Percentiles rank a stretch among this genome's conserved stretches.
These are phyloP conservation scores for Botryotinia calthae DNA, from an alignment of 2,329 filamentous ascomycete genomes.

Conservation along the genomic window DNA sequence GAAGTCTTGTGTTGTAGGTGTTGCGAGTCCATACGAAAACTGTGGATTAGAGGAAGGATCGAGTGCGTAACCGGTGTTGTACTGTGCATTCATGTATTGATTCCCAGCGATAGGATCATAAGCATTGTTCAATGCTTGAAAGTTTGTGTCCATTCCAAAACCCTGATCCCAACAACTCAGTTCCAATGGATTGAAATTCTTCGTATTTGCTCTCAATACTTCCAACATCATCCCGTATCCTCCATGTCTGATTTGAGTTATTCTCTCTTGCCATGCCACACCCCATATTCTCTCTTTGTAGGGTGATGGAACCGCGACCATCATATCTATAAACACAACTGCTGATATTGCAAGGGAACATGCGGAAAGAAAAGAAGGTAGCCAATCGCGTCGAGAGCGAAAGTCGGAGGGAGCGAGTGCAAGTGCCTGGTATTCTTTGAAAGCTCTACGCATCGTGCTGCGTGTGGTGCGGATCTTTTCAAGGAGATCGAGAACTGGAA, in stretches of 20 bases:
- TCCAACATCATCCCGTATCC: constrained; percentile 27
- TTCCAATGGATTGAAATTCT: constrained; percentile 24
- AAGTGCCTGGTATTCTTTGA: constrained; percentile 23
- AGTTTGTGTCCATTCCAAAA: not conserved
- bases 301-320: constrained; percentile 23
- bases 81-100: not conserved
- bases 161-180: constrained; percentile 22
- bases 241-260: constrained; percentile 23
- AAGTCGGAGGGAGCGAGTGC: constrained; percentile 23
- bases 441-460: constrained; percentile 24
- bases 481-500: constrained; percentile 21
- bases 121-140: not conserved
- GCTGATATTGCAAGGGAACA: constrained; percentile 21
- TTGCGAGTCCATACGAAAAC: not conserved
- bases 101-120: not conserved
- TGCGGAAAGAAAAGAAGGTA: constrained; percentile 26
- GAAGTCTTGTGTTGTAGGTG: not conserved
- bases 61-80: not conserved
- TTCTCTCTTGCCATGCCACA: constrained; percentile 20
- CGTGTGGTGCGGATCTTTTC: constrained; percentile 24
- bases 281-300: constrained; percentile 28
- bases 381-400: constrained; percentile 23
- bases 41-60: not conserved
- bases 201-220: constrained; percentile 22
- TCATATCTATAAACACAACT: constrained; percentile 24